These are phyloP conservation scores for Cyberlindnera samutprakarnensis DNA, from an alignment of 805 yeast species.

Conservation along the genomic window DNA sequence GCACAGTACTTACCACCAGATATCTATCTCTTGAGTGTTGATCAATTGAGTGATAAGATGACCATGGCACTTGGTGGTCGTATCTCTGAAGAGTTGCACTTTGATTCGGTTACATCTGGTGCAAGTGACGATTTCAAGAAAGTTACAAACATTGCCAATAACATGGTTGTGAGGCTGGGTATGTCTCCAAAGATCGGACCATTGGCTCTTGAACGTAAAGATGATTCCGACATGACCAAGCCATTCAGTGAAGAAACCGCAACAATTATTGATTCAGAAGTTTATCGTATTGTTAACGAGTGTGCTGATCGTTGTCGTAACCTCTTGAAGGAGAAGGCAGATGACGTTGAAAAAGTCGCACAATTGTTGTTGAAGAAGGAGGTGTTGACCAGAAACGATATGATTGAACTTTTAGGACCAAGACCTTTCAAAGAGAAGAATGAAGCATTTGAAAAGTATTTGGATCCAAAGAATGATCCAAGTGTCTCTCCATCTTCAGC, in stretches of 20 bases:
- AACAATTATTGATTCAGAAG: conserved; percentile 72
- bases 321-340: conserved; percentile 62
- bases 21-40: conserved; percentile 65
- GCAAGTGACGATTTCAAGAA: conserved; percentile 96
- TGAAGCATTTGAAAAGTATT: conserved; percentile 82
- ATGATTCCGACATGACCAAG: conserved; percentile 64
- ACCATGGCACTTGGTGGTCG: conserved; percentile 97
- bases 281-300: conserved; percentile 66
- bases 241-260: conserved; percentile 90
- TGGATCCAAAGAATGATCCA: conserved; percentile 31
- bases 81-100: conserved; percentile 91
- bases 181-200: conserved; percentile 87
- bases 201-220: conserved; percentile 58
- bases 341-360: conserved; percentile 79
- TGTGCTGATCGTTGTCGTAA: conserved; percentile 65
- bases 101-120: conserved; percentile 89
- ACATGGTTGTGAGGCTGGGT: conserved; percentile 89
- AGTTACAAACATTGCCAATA: conserved; percentile 87
- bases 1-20: conserved; percentile 97
- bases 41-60: conserved; percentile 84
- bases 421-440: conserved; percentile 88
- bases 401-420: conserved; percentile 82
- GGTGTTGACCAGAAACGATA: conserved; percentile 88
- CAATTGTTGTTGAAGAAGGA: conserved; percentile 81
- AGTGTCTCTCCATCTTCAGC: too few species aligned